phyloP scores from a whole-genome alignment of 139 green algal species.

The Astrephomene gubernaculifera region DNA sequence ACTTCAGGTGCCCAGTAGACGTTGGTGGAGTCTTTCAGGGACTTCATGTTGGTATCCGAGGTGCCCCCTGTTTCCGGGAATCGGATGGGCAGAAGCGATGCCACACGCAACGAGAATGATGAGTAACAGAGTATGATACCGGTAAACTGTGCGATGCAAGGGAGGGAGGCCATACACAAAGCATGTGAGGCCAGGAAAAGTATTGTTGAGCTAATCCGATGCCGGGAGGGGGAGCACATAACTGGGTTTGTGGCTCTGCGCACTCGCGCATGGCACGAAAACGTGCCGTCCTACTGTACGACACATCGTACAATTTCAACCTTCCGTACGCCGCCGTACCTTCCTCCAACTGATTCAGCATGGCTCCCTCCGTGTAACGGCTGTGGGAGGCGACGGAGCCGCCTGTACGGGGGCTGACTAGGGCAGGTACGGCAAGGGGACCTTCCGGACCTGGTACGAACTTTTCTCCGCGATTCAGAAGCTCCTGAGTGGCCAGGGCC shows the following conservation, averaged over 20 bases:
- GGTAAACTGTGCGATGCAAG: neutral
- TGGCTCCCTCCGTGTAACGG: neutral
- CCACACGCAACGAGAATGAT: too few species aligned
- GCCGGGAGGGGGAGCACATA: neutral
- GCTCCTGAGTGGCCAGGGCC: neutral
- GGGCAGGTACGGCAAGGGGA: neutral
- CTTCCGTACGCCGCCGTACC: neutral
- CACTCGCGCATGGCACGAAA: neutral
- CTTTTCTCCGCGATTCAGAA: neutral
- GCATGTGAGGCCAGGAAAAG: neutral
- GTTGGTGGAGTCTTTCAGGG: neutral
- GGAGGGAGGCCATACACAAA: neutral
- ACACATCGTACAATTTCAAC: too few species aligned
- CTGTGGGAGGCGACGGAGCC: neutral
- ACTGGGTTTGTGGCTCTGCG: neutral
- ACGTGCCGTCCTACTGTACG: neutral
- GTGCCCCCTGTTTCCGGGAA: too few species aligned
- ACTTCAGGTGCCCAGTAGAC: slow-evolving; percentile 10
- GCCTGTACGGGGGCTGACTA: neutral
- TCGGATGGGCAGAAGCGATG: too few species aligned
- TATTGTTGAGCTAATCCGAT: neutral
- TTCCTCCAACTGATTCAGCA: neutral
- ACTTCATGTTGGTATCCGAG: neutral
- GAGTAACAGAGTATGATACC: neutral
- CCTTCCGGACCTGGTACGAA: neutral